A percentile compares a stretch with the other conserved stretches of the same genome.
phyloP scores from a whole-genome alignment of 2,329 filamentous ascomycete species.

The Exserohilum rostratum region DNA sequence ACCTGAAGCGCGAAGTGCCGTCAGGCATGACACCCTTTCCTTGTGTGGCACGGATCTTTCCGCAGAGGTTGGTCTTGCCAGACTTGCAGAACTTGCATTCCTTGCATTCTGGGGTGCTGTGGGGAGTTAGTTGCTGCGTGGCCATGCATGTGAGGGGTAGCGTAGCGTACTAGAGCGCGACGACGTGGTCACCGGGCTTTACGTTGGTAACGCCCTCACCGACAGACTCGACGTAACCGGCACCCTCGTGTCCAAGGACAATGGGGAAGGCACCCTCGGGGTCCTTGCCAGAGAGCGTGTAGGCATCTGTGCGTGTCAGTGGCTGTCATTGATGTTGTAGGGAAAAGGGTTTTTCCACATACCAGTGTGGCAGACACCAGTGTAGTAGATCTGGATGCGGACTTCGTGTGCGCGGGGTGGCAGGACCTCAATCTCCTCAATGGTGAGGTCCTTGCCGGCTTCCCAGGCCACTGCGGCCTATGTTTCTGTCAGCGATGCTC shows the following conservation, averaged over 20 bases:
- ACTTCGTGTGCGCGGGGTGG: constrained; percentile 93
- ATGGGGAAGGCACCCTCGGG: constrained; percentile 71
- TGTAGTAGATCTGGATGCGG: constrained; percentile 96
- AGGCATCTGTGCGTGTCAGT: constrained; percentile 58
- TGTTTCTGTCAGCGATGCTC: constrained; percentile 23
- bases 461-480: constrained; percentile 96
- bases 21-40: constrained; percentile 97
- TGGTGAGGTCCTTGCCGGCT: constrained; percentile 83
- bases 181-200: constrained; percentile 88
- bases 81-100: constrained; percentile 99
- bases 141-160: not conserved
- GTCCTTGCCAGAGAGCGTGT: constrained; percentile 79
- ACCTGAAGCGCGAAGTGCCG: constrained; percentile 91
- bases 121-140: constrained; percentile 23
- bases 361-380: constrained; percentile 98
- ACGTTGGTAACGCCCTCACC: constrained; percentile 95
- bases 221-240: constrained; percentile 59
- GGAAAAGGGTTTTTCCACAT: constrained; percentile 25
- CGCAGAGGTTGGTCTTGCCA: constrained; percentile 98
- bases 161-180: constrained; percentile 49
- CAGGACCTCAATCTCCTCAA: constrained; percentile 92
- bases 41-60: constrained; percentile 97
- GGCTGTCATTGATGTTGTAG: not conserved
- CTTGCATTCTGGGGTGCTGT: constrained; percentile 90
- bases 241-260: constrained; percentile 52